Conservation (phyloP, 1,139 yeast genomes). For the Sugiyamaella novakii region DNA sequence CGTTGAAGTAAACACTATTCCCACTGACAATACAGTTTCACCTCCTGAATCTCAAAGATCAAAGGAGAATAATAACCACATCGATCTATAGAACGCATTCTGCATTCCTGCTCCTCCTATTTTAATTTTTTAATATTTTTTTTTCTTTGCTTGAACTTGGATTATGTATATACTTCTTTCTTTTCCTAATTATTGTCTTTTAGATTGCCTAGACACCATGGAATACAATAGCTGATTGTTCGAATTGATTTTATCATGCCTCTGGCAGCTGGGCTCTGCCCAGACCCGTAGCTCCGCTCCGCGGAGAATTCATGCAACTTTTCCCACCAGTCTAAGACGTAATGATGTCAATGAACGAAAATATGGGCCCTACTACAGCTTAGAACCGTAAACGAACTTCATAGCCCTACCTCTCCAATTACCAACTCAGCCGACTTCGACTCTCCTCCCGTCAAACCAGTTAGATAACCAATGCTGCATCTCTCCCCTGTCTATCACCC, state of each 20-base stretch:
- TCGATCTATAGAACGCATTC: not conserved
- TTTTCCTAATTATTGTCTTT: not conserved
- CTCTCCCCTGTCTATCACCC: constrained; percentile 1
- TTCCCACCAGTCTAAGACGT: too few species aligned
- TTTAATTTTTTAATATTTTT: not conserved
- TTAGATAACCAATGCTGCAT: not conserved
- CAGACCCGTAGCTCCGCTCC: constrained; percentile 1
- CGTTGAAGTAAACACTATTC: too few species aligned
- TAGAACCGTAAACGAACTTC: too few species aligned
- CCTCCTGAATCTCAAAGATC: too few species aligned
- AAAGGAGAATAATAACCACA: too few species aligned
- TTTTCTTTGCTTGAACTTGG: not conserved
- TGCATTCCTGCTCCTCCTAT: not conserved
- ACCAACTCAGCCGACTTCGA: too few species aligned
- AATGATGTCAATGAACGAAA: too few species aligned
- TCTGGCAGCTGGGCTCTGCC: constrained; percentile 10
- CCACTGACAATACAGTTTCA: too few species aligned
- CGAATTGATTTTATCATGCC: not conserved
- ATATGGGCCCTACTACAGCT: too few species aligned
- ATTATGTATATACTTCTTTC: not conserved
- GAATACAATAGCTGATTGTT: not conserved
- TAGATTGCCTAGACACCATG: not conserved
- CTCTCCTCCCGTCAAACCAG: not conserved
- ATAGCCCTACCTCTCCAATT: too few species aligned
- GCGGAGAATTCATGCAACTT: not conserved